phyloP scores from a whole-genome alignment of 1,139 yeast genomes.

The Candida tunisiensis region DNA sequence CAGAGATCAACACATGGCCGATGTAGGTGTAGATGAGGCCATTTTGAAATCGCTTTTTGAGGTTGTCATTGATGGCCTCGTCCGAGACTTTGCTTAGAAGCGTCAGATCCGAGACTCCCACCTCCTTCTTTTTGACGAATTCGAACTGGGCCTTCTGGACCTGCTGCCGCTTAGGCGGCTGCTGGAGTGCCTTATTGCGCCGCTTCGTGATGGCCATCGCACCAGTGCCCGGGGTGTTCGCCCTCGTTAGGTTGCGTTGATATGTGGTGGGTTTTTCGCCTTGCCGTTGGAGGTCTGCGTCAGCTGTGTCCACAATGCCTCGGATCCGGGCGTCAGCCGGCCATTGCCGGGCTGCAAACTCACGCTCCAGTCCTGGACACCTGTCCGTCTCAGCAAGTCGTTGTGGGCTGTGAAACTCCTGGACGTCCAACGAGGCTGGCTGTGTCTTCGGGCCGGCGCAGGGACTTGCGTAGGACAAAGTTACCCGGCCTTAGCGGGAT shows the following conservation, averaged over 20 bases:
- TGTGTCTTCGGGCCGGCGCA: no score
- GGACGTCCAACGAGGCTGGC: no score
- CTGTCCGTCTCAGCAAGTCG: no score
- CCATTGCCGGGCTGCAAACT: neutral
- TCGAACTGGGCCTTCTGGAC: slow-evolving; percentile 91
- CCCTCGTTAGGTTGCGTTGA: slow-evolving; percentile 1
- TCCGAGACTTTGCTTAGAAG: slow-evolving; percentile 77
- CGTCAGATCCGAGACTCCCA: slow-evolving; percentile 92
- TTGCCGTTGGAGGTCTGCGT: neutral
- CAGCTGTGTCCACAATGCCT: slow-evolving; percentile 1
- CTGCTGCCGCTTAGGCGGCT: slow-evolving; percentile 38
- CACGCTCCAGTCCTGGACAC: neutral
- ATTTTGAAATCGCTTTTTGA: slow-evolving; percentile 77
- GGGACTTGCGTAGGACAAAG: no score
- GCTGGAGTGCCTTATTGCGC: slow-evolving; percentile 15
- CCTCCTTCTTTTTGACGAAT: slow-evolving; percentile 78
- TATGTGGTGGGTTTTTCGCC: neutral
- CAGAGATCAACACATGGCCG: slow-evolving; percentile 54
- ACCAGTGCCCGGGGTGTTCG: neutral
- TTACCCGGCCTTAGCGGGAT: no score
- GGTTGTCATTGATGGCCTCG: slow-evolving; percentile 82
- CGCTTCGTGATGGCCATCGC: slow-evolving; percentile 63
- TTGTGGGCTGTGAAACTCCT: no score
- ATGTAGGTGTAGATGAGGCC: slow-evolving; percentile 55
- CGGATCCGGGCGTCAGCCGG: neutral